Percentiles rank a stretch among this genome's conserved stretches.
phyloP scores from a whole-genome alignment of 306 rosid genomes.

The Amphicarpaea edgeworthii region DNA sequence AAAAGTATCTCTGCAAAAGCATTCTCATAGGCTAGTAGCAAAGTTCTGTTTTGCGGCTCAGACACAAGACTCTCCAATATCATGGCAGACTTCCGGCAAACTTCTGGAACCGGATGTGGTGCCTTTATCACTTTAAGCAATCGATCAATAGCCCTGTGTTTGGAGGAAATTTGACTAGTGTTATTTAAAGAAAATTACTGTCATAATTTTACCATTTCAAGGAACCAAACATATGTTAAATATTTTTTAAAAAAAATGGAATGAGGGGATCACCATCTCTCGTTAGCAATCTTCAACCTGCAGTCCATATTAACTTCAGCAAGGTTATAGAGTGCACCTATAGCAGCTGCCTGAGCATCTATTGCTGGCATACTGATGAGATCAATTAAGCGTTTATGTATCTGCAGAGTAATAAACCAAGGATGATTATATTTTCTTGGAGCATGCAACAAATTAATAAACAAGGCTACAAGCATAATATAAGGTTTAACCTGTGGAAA shows the following conservation, averaged over 20 bases:
- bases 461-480: conserved; percentile 31
- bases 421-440: conserved; percentile 18
- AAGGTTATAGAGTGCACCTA: conserved; percentile 97
- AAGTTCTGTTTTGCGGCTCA: conserved; percentile 87
- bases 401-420: conserved; percentile 58
- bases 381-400: conserved; percentile 89
- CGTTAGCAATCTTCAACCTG: conserved; percentile 92
- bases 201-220: conserved; percentile 15
- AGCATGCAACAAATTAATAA: conserved; percentile 8
- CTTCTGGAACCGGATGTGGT: conserved; percentile 93
- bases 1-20: conserved; percentile 94
- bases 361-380: conserved; percentile 86
- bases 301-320: conserved; percentile 99
- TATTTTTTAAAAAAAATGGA: background rate
- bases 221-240: background rate
- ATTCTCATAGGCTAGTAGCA: conserved; percentile 87
- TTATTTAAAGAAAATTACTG: background rate
- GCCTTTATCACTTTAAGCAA: conserved; percentile 80
- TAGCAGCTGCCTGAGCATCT: conserved; percentile 96
- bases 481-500: conserved; percentile 74
- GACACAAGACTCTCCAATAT: conserved; percentile 92
- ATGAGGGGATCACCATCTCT: conserved; percentile 74
- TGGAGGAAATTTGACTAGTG: background rate
- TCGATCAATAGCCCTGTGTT: conserved; percentile 92
- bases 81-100: conserved; percentile 96